Evolutionary conservation across 768 basidiomycete genomes (phyloP).

Genomic region (Auriscalpium microsporum): DNA sequence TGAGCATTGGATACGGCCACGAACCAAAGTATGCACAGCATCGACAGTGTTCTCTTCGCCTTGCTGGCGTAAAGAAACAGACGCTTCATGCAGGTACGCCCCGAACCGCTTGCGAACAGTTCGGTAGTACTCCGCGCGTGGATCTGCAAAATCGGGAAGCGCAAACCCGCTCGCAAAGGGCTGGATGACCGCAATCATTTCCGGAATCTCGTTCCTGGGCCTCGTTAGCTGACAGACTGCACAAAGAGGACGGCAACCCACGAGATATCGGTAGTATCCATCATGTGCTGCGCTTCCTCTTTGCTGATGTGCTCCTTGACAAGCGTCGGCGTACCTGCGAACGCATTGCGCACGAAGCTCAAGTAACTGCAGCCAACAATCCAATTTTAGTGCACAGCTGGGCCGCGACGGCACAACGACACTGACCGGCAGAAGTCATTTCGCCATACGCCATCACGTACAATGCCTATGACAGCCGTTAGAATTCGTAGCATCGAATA

Average conservation of each 20-base stretch:
- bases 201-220: conserved; percentile 60
- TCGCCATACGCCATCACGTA: conserved; percentile 59
- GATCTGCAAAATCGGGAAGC: conserved; percentile 55
- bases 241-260: conserved; percentile 25
- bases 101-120: conserved; percentile 56
- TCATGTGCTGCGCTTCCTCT: conserved; percentile 36
- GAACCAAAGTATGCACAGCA: conserved; percentile 63
- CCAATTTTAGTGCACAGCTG: not conserved
- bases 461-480: conserved; percentile 24
- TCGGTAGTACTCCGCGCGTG: conserved; percentile 38
- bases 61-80: conserved; percentile 56
- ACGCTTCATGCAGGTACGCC: conserved; percentile 61
- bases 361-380: conserved; percentile 38
- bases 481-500: conserved; percentile 1
- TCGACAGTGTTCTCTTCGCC: conserved; percentile 80
- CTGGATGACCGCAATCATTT: conserved; percentile 63
- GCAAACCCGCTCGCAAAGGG: conserved; percentile 60
- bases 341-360: conserved; percentile 65
- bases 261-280: conserved; percentile 60
- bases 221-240: not conserved
- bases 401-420: not conserved
- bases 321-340: conserved; percentile 66
- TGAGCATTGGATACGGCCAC: not conserved
- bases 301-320: conserved; percentile 43
- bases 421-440: conserved; percentile 79